phyloP scores from a whole-genome alignment of 345 rosid genomes.

The Kernera saxatilis region DNA sequence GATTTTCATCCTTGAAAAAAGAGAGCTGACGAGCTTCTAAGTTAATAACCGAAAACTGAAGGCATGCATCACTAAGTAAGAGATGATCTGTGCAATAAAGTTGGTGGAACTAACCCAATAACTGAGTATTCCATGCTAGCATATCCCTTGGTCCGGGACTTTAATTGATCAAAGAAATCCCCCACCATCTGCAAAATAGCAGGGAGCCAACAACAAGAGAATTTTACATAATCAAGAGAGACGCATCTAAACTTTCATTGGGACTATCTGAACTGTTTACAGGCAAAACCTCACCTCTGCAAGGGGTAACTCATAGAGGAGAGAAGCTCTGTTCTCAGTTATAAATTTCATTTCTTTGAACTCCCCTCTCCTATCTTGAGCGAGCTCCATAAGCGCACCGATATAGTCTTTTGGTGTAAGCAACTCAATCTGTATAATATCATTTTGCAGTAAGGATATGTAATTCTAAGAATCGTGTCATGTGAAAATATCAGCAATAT shows the following conservation, averaged over 20 bases:
- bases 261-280: slow-evolving; percentile 10
- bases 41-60: neutral
- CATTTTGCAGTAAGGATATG: slow-evolving; percentile 17
- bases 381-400: slow-evolving; percentile 93
- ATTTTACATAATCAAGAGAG: neutral
- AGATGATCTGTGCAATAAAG: neutral
- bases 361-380: slow-evolving; percentile 96
- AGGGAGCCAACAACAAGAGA: slow-evolving; percentile 1
- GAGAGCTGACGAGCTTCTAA: neutral
- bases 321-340: slow-evolving; percentile 82
- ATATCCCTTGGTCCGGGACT: slow-evolving; percentile 95
- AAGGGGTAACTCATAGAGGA: slow-evolving; percentile 80
- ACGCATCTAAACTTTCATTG: neutral
- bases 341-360: slow-evolving; percentile 93
- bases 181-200: slow-evolving; percentile 79
- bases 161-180: slow-evolving; percentile 94
- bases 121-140: slow-evolving; percentile 98
- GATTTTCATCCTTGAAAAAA: neutral
- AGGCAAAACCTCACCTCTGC: slow-evolving; percentile 58
- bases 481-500: neutral
- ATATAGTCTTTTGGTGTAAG: slow-evolving; percentile 95
- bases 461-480: neutral
- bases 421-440: slow-evolving; percentile 69
- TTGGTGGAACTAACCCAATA: slow-evolving; percentile 52
- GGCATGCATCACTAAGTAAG: neutral